These are phyloP conservation scores for Acacia acuminata DNA, from an alignment of 306 rosid genomes.

Conservation along the genomic window DNA sequence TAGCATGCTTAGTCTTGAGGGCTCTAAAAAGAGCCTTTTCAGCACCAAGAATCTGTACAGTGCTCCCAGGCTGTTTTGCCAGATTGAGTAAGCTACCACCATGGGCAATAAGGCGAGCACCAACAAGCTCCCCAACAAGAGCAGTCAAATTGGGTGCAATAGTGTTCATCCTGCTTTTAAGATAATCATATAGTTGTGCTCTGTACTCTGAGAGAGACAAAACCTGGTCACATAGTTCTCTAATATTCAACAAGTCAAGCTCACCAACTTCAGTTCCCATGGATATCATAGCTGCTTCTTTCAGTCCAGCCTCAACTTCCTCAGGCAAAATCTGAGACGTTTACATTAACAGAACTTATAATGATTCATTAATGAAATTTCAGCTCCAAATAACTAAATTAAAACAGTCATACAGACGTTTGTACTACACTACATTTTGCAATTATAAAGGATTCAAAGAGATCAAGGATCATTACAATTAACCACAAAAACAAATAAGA, in stretches of 20 bases:
- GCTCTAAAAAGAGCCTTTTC: conserved; percentile 20
- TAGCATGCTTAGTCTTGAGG: conserved; percentile 20
- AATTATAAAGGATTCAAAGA: not conserved
- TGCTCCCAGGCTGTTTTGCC: conserved; percentile 23
- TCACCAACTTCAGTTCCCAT: conserved; percentile 86
- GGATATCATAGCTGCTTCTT: conserved; percentile 68
- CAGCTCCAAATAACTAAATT: too few species aligned
- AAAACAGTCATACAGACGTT: not conserved
- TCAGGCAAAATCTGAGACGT: conserved; percentile 54
- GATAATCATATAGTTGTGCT: conserved; percentile 66
- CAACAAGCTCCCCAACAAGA: conserved; percentile 76
- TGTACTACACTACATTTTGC: not conserved
- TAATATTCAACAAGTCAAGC: conserved; percentile 60
- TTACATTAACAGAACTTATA: not conserved
- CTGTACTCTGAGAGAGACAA: conserved; percentile 71
- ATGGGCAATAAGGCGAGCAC: conserved; percentile 81
- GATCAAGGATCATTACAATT: not conserved
- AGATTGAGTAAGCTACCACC: conserved; percentile 47
- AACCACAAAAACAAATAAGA: not conserved
- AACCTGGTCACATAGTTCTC: conserved; percentile 71
- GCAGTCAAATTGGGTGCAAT: conserved; percentile 80
- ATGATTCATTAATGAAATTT: not conserved
- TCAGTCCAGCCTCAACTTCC: conserved; percentile 63
- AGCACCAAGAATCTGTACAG: conserved; percentile 25
- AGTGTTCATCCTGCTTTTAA: conserved; percentile 71